Evolutionary conservation across 768 basidiomycete species (phyloP), one percentile per base, ranked within the genome.

Genomic region (Hysterangium stoloniferum): DNA sequence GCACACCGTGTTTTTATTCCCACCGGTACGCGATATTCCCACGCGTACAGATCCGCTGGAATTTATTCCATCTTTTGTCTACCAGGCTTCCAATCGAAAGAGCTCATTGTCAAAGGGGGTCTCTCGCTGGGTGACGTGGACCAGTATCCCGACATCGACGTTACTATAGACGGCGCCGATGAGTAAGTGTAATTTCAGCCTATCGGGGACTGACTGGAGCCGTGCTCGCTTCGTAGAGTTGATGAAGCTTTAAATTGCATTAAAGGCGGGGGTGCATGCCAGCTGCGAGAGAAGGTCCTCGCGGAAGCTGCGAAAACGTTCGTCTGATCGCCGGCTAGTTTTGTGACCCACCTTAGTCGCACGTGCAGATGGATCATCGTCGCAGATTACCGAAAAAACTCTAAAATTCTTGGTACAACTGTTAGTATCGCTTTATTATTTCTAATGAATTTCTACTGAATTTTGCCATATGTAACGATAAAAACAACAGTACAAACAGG

Each of bases 101-200:
- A 96, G 61, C 80, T 99, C 53, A 98, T 99, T 62, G 82, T 97
- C 47, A 73, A 75, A 38, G 80, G 82, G 22, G 77, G 81, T 5
- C 72, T 96, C 12, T 77, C 66, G 28, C 77, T 96, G 4, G 94
- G 92, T 29, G 94, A 96, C 61, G 81, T 93, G 12, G 86, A 92
- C 61, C 84, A 92, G 63, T 93, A 86, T 66, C 83, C 86, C 4
- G 71, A 73, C 1, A 84, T 98, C 48, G 96, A 99, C 60, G 89
- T 98, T n/a, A 97, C 94, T 1, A 80, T 99, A 36, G 96, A 99
- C 62, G 95, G 95, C 37, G 95, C 95, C 2, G 95, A 98, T 56
- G 95, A 97, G 90, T 94, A 57, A 57, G 88, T 66, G 1, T 6
- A 45, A n/a, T 22, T 24, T 25, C 6, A 52, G 8, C 19, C 11